These are phyloP conservation scores for Penicillium sp. DNA, from an alignment of 2,329 filamentous ascomycete genomes.

Conservation along the genomic window DNA sequence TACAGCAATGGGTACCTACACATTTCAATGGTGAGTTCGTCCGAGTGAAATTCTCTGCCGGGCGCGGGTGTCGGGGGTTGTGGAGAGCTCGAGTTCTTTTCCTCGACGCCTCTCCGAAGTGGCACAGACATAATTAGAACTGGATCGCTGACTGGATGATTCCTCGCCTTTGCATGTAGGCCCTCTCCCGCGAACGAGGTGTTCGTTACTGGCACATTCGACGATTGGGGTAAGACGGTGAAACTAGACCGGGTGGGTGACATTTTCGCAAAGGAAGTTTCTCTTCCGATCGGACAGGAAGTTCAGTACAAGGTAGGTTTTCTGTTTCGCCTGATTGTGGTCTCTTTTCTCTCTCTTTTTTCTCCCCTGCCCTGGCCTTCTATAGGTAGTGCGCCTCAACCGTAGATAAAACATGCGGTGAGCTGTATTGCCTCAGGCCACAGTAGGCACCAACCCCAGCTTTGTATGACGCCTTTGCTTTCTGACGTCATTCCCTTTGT, in stretches of 20 bases:
- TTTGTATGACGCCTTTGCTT: constrained; percentile 25
- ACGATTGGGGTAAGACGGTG: constrained; percentile 87
- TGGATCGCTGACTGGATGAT: constrained; percentile 29
- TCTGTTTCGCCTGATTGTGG: background rate
- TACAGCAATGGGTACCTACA: constrained; percentile 34
- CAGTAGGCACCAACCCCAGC: constrained; percentile 11
- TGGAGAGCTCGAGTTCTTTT: constrained; percentile 6
- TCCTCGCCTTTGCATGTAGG: constrained; percentile 56
- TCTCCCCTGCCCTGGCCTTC: background rate
- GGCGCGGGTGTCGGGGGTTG: background rate
- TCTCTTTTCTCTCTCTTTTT: constrained; percentile 1
- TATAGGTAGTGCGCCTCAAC: background rate
- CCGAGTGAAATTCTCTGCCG: background rate
- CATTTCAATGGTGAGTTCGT: constrained; percentile 39
- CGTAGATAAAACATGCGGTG: constrained; percentile 18
- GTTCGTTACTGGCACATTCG: constrained; percentile 93
- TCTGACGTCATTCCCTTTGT: constrained; percentile 26
- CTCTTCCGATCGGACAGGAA: constrained; percentile 68
- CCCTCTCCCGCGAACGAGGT: constrained; percentile 80
- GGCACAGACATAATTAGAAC: constrained; percentile 15
- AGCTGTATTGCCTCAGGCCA: constrained; percentile 14
- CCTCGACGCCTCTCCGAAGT: constrained; percentile 2
- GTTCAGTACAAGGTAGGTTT: constrained; percentile 87
- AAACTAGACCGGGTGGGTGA: constrained; percentile 75
- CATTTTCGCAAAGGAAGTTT: constrained; percentile 76